Evolutionary conservation across 2,329 filamentous ascomycete species (phyloP).

Genomic region (Aspergillus sclerotialis): DNA sequence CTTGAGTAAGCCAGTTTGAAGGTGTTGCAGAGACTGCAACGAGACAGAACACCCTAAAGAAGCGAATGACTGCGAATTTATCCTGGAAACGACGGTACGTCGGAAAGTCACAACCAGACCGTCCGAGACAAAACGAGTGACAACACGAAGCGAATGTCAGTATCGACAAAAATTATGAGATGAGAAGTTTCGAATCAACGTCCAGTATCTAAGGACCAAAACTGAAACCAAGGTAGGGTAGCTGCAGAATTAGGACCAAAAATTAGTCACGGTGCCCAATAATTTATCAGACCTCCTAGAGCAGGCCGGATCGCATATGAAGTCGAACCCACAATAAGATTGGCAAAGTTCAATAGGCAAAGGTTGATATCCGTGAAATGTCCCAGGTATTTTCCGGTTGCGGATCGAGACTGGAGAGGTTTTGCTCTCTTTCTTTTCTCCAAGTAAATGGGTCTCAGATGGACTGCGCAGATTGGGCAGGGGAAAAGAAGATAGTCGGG

Average conservation of each 20-base stretch:
- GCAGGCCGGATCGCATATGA: slow-evolving; percentile 13
- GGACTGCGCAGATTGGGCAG: slow-evolving; percentile 21
- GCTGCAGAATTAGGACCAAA: slow-evolving; percentile 22
- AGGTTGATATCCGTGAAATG: slow-evolving; percentile 10
- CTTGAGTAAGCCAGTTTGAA: slow-evolving; percentile 46
- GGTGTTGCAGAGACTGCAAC: slow-evolving; percentile 40
- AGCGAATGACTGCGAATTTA: slow-evolving; percentile 43
- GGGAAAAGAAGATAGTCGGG: slow-evolving; percentile 22
- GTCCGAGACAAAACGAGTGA: slow-evolving; percentile 41
- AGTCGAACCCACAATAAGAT: slow-evolving; percentile 3
- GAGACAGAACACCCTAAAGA: slow-evolving; percentile 31
- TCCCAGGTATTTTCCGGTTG: slow-evolving; percentile 10
- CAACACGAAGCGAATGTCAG: slow-evolving; percentile 28
- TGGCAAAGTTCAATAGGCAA: slow-evolving; percentile 7
- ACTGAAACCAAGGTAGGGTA: slow-evolving; percentile 23
- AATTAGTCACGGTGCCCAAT: slow-evolving; percentile 16
- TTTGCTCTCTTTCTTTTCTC: slow-evolving; percentile 15
- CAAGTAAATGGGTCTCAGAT: slow-evolving; percentile 10
- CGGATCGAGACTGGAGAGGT: slow-evolving; percentile 13
- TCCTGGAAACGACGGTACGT: slow-evolving; percentile 32
- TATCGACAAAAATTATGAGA: slow-evolving; percentile 23
- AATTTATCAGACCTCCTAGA: slow-evolving; percentile 14
- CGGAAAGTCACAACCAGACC: slow-evolving; percentile 24
- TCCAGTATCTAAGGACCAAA: slow-evolving; percentile 19
- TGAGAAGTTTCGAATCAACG: slow-evolving; percentile 29